Percentiles rank a stretch among this genome's conserved stretches.
phyloP scores from a whole-genome alignment of 2,329 filamentous ascomycete species.

The Diaporthe humulicola region DNA sequence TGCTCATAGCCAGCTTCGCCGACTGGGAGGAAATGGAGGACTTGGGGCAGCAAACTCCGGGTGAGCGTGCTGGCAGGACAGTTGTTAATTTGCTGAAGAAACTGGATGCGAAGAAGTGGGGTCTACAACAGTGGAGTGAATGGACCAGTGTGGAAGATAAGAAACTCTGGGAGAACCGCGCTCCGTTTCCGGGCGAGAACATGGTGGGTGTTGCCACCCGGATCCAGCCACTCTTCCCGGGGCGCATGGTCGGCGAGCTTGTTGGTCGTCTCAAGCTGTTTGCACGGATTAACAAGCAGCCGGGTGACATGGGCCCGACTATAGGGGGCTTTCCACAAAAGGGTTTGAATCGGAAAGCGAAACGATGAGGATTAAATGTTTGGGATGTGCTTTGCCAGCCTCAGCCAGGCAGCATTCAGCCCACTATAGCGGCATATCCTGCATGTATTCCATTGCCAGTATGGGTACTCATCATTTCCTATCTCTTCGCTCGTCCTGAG shows the following conservation, averaged over 20 bases:
- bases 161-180: neutral
- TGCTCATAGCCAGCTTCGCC: neutral
- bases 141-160: neutral
- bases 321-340: neutral
- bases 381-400: neutral
- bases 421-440: neutral
- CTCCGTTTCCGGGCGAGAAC: neutral
- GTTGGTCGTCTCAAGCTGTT: neutral
- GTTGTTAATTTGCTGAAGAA: neutral
- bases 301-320: neutral
- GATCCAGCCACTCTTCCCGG: neutral
- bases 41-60: neutral
- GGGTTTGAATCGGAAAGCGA: neutral
- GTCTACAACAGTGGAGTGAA: neutral
- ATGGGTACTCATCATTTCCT: neutral
- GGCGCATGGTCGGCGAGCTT: neutral
- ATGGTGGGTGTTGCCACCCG: neutral
- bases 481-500: neutral
- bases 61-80: neutral
- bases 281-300: neutral
- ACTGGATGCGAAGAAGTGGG: neutral
- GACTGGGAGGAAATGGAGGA: neutral
- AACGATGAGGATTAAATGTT: neutral
- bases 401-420: neutral
- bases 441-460: neutral